Base-by-base conservation (phyloP, 495 filamentous ascomycete genomes). In the Wilcoxina mikolae region DNA sequence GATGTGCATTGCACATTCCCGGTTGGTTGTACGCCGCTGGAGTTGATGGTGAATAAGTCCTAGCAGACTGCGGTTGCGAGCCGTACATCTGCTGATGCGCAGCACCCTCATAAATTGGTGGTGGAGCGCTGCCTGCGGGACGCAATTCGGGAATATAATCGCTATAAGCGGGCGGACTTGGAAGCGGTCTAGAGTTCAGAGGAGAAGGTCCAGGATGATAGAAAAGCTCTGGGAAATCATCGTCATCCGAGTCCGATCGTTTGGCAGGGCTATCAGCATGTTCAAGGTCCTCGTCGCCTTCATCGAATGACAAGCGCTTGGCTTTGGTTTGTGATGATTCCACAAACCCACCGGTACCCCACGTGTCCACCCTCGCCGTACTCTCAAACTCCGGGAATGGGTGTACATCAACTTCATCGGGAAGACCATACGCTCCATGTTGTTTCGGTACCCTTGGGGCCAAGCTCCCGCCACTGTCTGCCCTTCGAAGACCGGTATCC, bases 211-310 rank as follows among this genome's bases (percentile, higher is more conserved):
- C 66, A 4, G 88, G 91, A 64, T 95, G 88, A 66, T 87, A 98
- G 65, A 96, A 98, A 67, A 96, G 78, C 58, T 95, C 93, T 17
- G 81, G 83, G 53, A 84, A 83, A 45, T 81, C 83, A 39, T 84
- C 84, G 48, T 77, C 63, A 41, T 65, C 62, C 11, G 57, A 57
- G 44, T 64, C 61, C 5, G 48, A 58, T 27, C 58, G 49, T 24
- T 66, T 65, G 20, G 73, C 65, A 28, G 73, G 73, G 48, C 72
- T 74, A 45, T 76, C 73, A 22, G 67, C 59, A 33, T 73, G 76
- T n/a, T 78, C 76, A 57, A 74, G 81, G 58, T 67, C 72, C 60
- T 98, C 91, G 62, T 95, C 91, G 0, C 85, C 91, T 65, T 95
- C 89, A 62, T 98, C 91, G 61, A 90, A 96, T 66, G 90, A 95